phyloP scores from a whole-genome alignment of 257 asterid species.

The Ophiorrhiza pumila region DNA sequence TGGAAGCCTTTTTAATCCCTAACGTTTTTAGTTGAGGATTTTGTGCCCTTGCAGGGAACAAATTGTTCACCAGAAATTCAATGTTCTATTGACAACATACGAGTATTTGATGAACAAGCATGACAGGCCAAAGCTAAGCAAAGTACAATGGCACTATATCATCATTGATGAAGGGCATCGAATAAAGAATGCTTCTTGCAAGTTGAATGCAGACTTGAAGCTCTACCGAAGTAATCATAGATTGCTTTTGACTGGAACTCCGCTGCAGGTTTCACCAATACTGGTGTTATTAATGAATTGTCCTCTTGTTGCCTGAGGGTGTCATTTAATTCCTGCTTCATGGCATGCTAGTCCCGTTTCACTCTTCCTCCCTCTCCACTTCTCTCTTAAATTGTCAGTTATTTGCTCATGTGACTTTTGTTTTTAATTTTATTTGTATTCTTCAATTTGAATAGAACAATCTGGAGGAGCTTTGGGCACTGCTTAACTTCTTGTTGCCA shows the following conservation, averaged over 20 bases:
- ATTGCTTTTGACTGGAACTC: slow-evolving; percentile 96
- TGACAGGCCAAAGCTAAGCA: slow-evolving; percentile 95
- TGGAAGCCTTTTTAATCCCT: slow-evolving; percentile 5
- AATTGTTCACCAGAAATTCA: slow-evolving; percentile 88
- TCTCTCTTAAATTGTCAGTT: not conserved
- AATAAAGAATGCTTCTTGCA: slow-evolving; percentile 99
- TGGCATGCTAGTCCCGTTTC: slow-evolving; percentile 1
- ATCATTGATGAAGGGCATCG: slow-evolving; percentile 99
- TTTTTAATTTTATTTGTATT: slow-evolving; percentile 18
- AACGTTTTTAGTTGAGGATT: slow-evolving; percentile 17
- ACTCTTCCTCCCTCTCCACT: not conserved
- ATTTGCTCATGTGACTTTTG: slow-evolving; percentile 5
- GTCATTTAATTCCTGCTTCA: not conserved
- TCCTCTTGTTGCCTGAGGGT: not conserved
- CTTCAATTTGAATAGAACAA: slow-evolving; percentile 59
- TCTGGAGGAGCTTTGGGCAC: slow-evolving; percentile 99
- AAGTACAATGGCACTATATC: slow-evolving; percentile 90
- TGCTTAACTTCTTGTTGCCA: slow-evolving; percentile 96
- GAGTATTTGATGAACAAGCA: slow-evolving; percentile 99
- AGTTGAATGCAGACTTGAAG: slow-evolving; percentile 94
- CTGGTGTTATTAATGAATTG: slow-evolving; percentile 8
- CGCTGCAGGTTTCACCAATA: slow-evolving; percentile 68
- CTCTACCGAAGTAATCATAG: slow-evolving; percentile 95
- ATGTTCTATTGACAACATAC: slow-evolving; percentile 91
- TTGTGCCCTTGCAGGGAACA: slow-evolving; percentile 69